Conservation (phyloP, 2,329 filamentous ascomycete genomes). For the Cordyceps militaris region DNA sequence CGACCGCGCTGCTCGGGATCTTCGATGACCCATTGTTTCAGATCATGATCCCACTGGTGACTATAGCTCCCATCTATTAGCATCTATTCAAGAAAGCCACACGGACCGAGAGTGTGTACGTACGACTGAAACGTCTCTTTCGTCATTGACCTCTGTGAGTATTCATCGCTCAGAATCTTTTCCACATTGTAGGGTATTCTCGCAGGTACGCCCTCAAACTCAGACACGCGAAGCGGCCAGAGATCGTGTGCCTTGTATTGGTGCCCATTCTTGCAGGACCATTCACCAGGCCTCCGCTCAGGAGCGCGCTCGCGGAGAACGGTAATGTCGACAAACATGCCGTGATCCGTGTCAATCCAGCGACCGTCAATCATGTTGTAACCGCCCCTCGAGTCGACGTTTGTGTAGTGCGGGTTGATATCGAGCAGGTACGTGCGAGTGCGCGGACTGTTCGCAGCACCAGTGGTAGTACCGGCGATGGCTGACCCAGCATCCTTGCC, state of each 20-base stretch:
- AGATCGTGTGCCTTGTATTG: constrained; percentile 63
- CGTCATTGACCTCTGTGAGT: constrained; percentile 53
- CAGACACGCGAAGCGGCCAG: constrained; percentile 66
- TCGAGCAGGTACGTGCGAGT: constrained; percentile 61
- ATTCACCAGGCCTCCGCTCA: constrained; percentile 51
- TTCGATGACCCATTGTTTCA: constrained; percentile 53
- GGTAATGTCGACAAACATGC: constrained; percentile 79
- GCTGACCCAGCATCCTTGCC: constrained; percentile 33
- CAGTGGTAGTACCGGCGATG: constrained; percentile 20
- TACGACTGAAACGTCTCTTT: constrained; percentile 56
- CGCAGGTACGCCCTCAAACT: constrained; percentile 67
- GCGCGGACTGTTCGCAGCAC: not conserved
- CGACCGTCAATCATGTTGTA: constrained; percentile 76
- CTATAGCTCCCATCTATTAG: constrained; percentile 28
- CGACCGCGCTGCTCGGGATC: constrained; percentile 22
- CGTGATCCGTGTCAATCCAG: constrained; percentile 71
- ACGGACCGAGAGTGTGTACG: constrained; percentile 23
- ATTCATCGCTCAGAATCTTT: constrained; percentile 58
- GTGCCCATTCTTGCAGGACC: constrained; percentile 77
- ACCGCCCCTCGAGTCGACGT: constrained; percentile 57
- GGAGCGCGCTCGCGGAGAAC: constrained; percentile 61
- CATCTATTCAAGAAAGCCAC: not conserved
- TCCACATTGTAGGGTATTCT: constrained; percentile 64
- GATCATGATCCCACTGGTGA: constrained; percentile 51
- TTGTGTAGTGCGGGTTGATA: constrained; percentile 62